A percentile compares a stretch with the other conserved stretches of the same genome.
Conservation (phyloP, 306 rosid species). For the Delonix regia region DNA sequence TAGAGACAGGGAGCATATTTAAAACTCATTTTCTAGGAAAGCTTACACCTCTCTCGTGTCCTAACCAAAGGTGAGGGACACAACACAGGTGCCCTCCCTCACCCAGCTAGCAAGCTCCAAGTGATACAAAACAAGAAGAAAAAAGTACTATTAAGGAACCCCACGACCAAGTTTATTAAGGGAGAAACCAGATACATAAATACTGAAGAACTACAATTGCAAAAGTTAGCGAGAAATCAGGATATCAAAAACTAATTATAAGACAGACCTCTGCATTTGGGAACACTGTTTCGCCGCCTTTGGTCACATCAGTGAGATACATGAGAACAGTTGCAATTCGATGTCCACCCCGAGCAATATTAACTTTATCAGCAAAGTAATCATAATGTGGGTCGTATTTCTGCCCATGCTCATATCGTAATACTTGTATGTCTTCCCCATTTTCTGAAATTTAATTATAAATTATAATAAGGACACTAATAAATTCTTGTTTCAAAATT, state of each 20-base stretch:
- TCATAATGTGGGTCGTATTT: constrained; percentile 91
- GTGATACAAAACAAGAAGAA: background rate
- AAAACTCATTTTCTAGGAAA: constrained; percentile 18
- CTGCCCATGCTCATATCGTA: constrained; percentile 97
- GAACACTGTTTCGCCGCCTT: constrained; percentile 99
- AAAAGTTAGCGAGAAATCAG: constrained; percentile 7
- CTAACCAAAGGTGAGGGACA: background rate
- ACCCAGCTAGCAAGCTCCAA: background rate
- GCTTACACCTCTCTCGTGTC: constrained; percentile 4
- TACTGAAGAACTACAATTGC: background rate
- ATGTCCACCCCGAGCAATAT: constrained; percentile 93
- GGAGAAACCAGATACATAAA: constrained; percentile 3
- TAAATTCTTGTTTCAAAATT: constrained; percentile 14
- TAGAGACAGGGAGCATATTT: constrained; percentile 2
- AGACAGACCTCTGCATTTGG: constrained; percentile 86
- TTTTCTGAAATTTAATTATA: constrained; percentile 69
- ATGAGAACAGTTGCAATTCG: constrained; percentile 89
- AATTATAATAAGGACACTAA: constrained; percentile 24
- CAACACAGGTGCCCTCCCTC: background rate
- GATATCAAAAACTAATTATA: constrained; percentile 3
- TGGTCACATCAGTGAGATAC: constrained; percentile 81
- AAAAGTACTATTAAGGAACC: constrained; percentile 10
- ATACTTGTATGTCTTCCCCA: constrained; percentile 98
- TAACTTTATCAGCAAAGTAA: constrained; percentile 88
- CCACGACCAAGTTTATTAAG: background rate